Evolutionary conservation across 106 monocot species (phyloP).

Genomic region (Dendrobium nobile): DNA sequence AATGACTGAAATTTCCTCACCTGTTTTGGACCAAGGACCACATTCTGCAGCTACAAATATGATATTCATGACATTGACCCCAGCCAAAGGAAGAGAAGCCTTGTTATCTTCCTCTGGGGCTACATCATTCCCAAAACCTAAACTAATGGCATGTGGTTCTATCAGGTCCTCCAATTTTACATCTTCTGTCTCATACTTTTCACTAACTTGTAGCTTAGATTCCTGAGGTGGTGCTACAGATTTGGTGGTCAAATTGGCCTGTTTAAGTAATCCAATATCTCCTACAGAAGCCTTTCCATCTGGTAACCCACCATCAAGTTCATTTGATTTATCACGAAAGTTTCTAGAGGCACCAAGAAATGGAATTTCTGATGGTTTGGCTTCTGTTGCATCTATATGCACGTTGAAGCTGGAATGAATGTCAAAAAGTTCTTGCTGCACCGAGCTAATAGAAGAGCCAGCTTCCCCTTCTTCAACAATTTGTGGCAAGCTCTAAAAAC

Average conservation of each 20-base stretch:
- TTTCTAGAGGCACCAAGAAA: not conserved
- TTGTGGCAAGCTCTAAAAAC: not conserved
- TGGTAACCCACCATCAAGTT: not conserved
- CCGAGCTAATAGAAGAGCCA: not conserved
- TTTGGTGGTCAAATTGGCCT: constrained; percentile 12
- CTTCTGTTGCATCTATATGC: not conserved
- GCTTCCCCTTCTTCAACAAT: not conserved
- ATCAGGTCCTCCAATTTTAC: constrained; percentile 12
- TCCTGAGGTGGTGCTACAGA: constrained; percentile 7
- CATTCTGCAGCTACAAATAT: constrained; percentile 86
- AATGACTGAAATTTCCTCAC: constrained; percentile 9
- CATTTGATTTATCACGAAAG: constrained; percentile 2
- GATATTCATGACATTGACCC: constrained; percentile 81
- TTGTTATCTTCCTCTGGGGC: constrained; percentile 29
- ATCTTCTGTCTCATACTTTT: constrained; percentile 4
- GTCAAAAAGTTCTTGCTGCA: not conserved
- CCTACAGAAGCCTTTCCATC: constrained; percentile 7
- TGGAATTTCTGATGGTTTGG: constrained; percentile 6
- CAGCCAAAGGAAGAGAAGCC: constrained; percentile 52
- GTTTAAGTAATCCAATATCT: constrained; percentile 24
- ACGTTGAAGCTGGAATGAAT: not conserved
- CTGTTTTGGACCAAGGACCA: constrained; percentile 95
- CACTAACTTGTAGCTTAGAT: constrained; percentile 1
- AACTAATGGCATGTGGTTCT: not conserved
- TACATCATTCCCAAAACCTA: constrained; percentile 2